Conservation (phyloP, 257 asterid genomes). For the Lycium barbarum region DNA sequence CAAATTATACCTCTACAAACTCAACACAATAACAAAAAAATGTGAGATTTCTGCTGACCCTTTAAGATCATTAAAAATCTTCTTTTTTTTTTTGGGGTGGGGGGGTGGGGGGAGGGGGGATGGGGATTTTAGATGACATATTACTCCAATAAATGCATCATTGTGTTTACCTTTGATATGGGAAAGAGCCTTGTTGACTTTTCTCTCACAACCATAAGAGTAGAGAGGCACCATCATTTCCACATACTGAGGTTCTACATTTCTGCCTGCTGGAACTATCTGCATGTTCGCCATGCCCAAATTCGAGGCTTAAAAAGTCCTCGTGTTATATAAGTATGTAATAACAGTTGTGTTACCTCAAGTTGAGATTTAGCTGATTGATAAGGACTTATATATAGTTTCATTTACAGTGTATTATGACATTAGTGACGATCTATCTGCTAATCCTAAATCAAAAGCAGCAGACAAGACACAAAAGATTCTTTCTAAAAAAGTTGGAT, state of each 20-base stretch:
- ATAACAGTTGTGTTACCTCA: neutral
- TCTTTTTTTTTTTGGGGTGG: too few relatives aligned
- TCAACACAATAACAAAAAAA: neutral
- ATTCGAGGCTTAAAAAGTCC: neutral
- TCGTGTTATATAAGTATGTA: neutral
- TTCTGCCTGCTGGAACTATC: slow-evolving; percentile 55
- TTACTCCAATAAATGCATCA: neutral
- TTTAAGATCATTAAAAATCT: neutral
- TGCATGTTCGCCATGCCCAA: slow-evolving; percentile 54
- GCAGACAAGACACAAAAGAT: slow-evolving; percentile 43
- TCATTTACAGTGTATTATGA: neutral
- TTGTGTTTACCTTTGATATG: slow-evolving; percentile 72
- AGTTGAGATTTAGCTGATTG: neutral
- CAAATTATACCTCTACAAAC: neutral
- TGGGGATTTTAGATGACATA: neutral
- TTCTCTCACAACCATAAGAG: slow-evolving; percentile 85
- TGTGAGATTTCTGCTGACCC: neutral
- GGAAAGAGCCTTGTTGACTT: slow-evolving; percentile 75
- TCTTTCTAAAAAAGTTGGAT: slow-evolving; percentile 42
- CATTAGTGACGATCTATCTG: neutral
- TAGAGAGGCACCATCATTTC: slow-evolving; percentile 94
- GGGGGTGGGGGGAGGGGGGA: too few relatives aligned
- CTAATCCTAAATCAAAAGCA: slow-evolving; percentile 23
- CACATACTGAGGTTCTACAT: slow-evolving; percentile 86
- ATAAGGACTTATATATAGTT: neutral